A percentile compares a stretch with the other conserved stretches of the same genome.
phyloP scores from a whole-genome alignment of 305 asterid species.

The Fraxinus platypoda region DNA sequence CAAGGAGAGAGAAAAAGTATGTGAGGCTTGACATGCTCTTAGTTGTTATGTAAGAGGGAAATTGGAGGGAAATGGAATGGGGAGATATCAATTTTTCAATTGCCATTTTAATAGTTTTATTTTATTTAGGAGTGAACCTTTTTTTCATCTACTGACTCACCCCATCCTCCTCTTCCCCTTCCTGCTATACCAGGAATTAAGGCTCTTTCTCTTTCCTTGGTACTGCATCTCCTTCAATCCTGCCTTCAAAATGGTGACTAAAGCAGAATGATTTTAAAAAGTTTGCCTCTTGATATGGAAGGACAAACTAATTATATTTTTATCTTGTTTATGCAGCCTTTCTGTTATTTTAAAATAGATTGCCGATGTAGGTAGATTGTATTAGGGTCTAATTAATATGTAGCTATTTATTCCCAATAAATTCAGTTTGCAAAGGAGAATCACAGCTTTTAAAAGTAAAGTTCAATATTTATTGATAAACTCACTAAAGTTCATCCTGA shows the following conservation, averaged over 20 bases:
- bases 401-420: neutral
- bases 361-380: slow-evolving; percentile 12
- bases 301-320: neutral
- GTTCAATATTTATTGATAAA: slow-evolving; percentile 1
- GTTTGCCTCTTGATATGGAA: neutral
- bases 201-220: neutral
- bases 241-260: neutral
- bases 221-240: neutral
- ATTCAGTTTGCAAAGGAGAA: slow-evolving; percentile 7
- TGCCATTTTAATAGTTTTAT: neutral
- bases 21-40: neutral
- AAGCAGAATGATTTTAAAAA: slow-evolving; percentile 1
- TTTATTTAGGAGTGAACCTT: neutral
- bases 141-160: neutral
- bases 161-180: neutral
- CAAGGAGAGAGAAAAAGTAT: neutral
- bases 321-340: neutral
- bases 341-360: slow-evolving; percentile 9
- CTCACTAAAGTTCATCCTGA: neutral
- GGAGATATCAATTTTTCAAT: neutral
- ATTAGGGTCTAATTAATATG: neutral
- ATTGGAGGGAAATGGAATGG: neutral
- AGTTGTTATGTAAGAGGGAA: neutral
- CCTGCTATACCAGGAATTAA: neutral
- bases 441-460: neutral